Conservation (phyloP, 2,329 filamentous ascomycete species). For the Alternaria sp. region DNA sequence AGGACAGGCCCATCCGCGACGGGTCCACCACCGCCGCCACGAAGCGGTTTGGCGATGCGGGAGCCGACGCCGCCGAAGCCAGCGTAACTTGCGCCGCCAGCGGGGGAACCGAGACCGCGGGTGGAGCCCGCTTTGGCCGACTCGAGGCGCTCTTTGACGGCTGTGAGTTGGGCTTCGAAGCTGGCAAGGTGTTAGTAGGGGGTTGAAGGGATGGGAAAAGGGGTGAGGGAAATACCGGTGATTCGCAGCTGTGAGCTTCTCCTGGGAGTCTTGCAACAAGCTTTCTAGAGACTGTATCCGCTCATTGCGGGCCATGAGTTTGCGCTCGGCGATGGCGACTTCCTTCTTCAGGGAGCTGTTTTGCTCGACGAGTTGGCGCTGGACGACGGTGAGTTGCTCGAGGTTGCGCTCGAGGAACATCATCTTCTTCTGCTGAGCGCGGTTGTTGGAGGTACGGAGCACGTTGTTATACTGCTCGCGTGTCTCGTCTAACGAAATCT, state of each 20-base stretch:
- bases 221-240: constrained; percentile 74
- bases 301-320: constrained; percentile 95
- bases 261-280: constrained; percentile 93
- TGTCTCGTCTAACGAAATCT: constrained; percentile 96
- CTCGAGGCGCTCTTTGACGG: constrained; percentile 97
- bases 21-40: constrained; percentile 55
- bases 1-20: constrained; percentile 46
- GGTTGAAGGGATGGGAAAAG: neutral
- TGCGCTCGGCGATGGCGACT: constrained; percentile 96
- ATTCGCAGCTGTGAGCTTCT: constrained; percentile 96
- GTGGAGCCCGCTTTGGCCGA: constrained; percentile 92
- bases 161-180: constrained; percentile 95
- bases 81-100: constrained; percentile 67
- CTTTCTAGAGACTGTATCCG: constrained; percentile 93
- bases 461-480: constrained; percentile 99
- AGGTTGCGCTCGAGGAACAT: constrained; percentile 98
- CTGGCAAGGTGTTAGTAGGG: constrained; percentile 55
- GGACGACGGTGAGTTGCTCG: constrained; percentile 95
- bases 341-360: constrained; percentile 97
- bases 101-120: constrained; percentile 74
- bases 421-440: constrained; percentile 99
- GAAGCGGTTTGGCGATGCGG: constrained; percentile 69
- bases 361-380: constrained; percentile 96
- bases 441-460: constrained; percentile 93
- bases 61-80: constrained; percentile 63